These are phyloP conservation scores for Melastoma malabathricum DNA, from an alignment of 345 rosid genomes.

Conservation along the genomic window DNA sequence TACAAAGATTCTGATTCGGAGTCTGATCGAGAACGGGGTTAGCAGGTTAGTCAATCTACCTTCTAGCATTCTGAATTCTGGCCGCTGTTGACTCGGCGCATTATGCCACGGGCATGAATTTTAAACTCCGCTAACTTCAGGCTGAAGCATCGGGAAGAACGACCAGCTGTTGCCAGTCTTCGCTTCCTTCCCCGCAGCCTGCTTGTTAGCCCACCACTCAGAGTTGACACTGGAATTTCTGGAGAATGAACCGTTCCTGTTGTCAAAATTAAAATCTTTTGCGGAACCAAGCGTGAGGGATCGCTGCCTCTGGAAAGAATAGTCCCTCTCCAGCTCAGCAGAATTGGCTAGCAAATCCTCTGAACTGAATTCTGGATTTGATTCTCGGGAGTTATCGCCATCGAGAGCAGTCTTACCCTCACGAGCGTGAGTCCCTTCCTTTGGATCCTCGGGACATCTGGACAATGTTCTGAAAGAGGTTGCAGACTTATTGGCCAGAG, in stretches of 20 bases:
- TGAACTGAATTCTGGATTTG: too few species aligned
- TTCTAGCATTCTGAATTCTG: constrained; percentile 1
- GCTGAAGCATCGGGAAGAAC: constrained; percentile 75
- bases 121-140: constrained; percentile 42
- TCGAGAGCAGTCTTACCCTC: too few species aligned
- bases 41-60: neutral
- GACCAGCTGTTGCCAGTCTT: constrained; percentile 47
- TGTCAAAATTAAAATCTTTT: constrained; percentile 85
- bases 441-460: constrained; percentile 16
- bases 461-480: constrained; percentile 17
- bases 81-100: neutral
- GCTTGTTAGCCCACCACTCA: constrained; percentile 79
- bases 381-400: too few species aligned
- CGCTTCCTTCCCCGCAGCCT: constrained; percentile 45
- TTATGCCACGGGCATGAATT: neutral
- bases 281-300: constrained; percentile 57
- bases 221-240: constrained; percentile 37
- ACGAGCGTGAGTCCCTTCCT: neutral
- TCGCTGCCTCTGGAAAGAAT: constrained; percentile 30
- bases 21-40: too few species aligned
- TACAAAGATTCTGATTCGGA: too few species aligned
- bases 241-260: constrained; percentile 32
- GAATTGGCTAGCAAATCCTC: too few species aligned
- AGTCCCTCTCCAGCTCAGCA: constrained; percentile 14
- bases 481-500: constrained; percentile 50